Evolutionary conservation across 2,329 filamentous ascomycete genomes (phyloP), one percentile per base, ranked within the genome.

Genomic region (Septoria linicola): DNA sequence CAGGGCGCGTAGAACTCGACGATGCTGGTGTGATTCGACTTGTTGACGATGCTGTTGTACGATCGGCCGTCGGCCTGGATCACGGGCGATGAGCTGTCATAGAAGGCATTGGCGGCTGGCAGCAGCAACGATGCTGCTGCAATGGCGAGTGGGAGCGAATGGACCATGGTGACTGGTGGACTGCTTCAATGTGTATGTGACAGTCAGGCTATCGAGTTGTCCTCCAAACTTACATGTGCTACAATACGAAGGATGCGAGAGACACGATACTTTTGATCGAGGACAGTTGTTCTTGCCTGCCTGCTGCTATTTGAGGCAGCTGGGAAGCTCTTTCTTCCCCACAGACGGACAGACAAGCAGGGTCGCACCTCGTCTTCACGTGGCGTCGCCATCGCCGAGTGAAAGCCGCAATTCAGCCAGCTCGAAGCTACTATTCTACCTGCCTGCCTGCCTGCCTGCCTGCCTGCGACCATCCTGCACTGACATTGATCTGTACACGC

Each of bases 1-100:
- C 92, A 97, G 19, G 92, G 92, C 7, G 92, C 92, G 67, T 96
- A 97, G 79, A 97, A 97, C 73, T 69, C 69, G 61, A 68, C 59
- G 41, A 69, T 64, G 53, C 52, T 54, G 14, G 90, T 95, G 72
- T 97, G 79, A 68, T 96, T 96, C 21, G 90, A 96, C 67, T 88
- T 84, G 40, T 87, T 83, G 70, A 99, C 90, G 59, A 96, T 74
- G 57, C 79, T 81, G 67, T 92, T 84, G 71, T 95, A 97, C 64
- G 79, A 87, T 71, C 86, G 88, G 51, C 79, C 80, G 63, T 87
- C 84, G 59, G 97, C 74, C 70, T 95, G 89, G 36, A 97, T 70
- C 36, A 99, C 93, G 10, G 88, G 84, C 1, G 91, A 96, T 69
- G 80, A 88, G 75, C 92, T 95, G 54, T 83, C 75, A 74, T 99